Conservation (phyloP, 164 flowering plant genomes). For the Kingdonia uniflora region DNA sequence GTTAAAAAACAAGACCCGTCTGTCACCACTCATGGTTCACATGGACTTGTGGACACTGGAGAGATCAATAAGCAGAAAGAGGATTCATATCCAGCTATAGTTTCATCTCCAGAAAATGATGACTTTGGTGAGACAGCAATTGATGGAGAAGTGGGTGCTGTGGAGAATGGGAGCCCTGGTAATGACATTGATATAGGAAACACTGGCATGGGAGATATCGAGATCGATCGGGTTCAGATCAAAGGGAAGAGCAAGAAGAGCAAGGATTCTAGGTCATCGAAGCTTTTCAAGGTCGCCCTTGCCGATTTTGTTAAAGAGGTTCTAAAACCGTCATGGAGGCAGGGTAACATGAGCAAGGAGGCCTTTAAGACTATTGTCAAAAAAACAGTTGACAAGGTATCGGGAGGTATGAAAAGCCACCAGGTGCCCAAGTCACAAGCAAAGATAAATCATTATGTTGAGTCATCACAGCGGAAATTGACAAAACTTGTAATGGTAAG, state of each 20-base stretch:
- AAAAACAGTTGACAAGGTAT: slow-evolving; percentile 92
- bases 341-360: slow-evolving; percentile 99
- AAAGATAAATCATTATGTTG: slow-evolving; percentile 78
- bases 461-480: slow-evolving; percentile 71
- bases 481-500: slow-evolving; percentile 93
- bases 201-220: slow-evolving; percentile 44
- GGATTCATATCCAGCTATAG: slow-evolving; percentile 19
- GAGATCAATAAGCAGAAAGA: slow-evolving; percentile 33
- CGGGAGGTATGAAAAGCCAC: slow-evolving; percentile 82
- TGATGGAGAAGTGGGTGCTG: slow-evolving; percentile 74
- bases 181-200: slow-evolving; percentile 30
- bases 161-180: slow-evolving; percentile 58
- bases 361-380: slow-evolving; percentile 97
- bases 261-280: slow-evolving; percentile 74
- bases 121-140: slow-evolving; percentile 72
- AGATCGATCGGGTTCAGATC: slow-evolving; percentile 60
- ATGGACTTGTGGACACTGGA: slow-evolving; percentile 34
- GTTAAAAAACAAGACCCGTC: slow-evolving; percentile 22
- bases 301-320: slow-evolving; percentile 95
- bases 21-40: slow-evolving; percentile 17
- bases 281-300: slow-evolving; percentile 66
- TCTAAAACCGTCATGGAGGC: slow-evolving; percentile 93
- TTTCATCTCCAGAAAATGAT: slow-evolving; percentile 43
- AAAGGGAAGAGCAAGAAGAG: slow-evolving; percentile 51
- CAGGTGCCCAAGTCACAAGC: slow-evolving; percentile 76